These are phyloP conservation scores for Ogataea paraovalis DNA, from an alignment of 805 yeast genomes.

Conservation along the genomic window DNA sequence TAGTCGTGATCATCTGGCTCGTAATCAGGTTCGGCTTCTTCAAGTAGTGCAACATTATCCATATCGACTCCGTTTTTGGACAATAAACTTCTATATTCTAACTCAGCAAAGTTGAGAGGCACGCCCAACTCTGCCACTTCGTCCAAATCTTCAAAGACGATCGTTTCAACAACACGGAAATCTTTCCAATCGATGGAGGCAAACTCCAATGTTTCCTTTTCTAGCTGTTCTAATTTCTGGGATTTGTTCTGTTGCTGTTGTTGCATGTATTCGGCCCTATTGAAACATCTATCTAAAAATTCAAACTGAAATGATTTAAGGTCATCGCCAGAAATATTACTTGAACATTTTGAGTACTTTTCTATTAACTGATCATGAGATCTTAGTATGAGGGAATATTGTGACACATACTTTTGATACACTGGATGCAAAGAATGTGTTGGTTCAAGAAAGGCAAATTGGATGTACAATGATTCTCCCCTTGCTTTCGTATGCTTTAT, in stretches of 20 bases:
- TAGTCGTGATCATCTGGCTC: conserved; percentile 15
- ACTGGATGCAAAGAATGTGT: conserved; percentile 57
- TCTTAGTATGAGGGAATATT: conserved; percentile 44
- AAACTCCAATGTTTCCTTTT: conserved; percentile 46
- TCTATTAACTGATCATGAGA: conserved; percentile 20
- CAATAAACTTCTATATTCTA: conserved; percentile 59
- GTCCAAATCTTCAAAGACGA: conserved; percentile 62
- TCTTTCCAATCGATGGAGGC: conserved; percentile 88
- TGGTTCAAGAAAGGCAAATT: conserved; percentile 63
- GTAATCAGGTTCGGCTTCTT: conserved; percentile 40
- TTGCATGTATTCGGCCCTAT: conserved; percentile 52
- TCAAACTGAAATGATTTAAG: conserved; percentile 12
- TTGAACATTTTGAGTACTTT: conserved; percentile 21
- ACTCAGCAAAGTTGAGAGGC: conserved; percentile 55
- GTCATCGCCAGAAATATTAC: neutral
- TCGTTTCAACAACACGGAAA: conserved; percentile 65
- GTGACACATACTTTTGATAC: conserved; percentile 48
- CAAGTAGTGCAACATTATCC: conserved; percentile 7
- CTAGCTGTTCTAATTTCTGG: conserved; percentile 30
- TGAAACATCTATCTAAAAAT: conserved; percentile 44
- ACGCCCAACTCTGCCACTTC: conserved; percentile 48
- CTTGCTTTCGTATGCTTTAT: conserved; percentile 21
- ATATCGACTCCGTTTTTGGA: conserved; percentile 39
- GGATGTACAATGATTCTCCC: conserved; percentile 37
- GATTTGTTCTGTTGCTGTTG: conserved; percentile 32